These are phyloP conservation scores for Sphaerulina vaccinii DNA, from an alignment of 2,329 filamentous ascomycete genomes.

Conservation along the genomic window DNA sequence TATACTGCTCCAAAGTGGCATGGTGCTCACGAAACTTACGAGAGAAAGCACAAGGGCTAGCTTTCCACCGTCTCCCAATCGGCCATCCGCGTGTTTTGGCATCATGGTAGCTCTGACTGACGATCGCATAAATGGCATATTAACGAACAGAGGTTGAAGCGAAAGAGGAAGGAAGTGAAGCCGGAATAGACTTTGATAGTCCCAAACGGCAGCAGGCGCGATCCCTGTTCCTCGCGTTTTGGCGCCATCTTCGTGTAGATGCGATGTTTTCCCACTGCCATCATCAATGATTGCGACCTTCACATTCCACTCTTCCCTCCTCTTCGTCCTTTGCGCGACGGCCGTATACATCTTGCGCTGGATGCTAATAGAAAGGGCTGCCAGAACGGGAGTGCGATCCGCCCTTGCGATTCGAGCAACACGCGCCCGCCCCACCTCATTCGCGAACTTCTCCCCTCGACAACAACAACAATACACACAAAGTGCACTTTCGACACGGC, in stretches of 20 bases:
- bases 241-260: background rate
- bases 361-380: slow-evolving; percentile 32
- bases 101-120: no score
- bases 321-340: slow-evolving; percentile 14
- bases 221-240: background rate
- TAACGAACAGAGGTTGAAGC: background rate
- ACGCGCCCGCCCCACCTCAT: slow-evolving; percentile 8
- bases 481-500: slow-evolving; percentile 13
- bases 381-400: slow-evolving; percentile 29
- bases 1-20: no score
- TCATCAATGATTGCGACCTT: slow-evolving; percentile 11
- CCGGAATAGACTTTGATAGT: background rate
- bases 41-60: no score
- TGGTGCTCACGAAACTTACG: no score
- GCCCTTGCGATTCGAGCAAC: slow-evolving; percentile 16
- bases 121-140: no score
- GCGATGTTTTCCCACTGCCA: background rate
- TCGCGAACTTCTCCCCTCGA: slow-evolving; percentile 11
- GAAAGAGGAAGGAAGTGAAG: background rate
- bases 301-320: slow-evolving; percentile 7
- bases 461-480: slow-evolving; percentile 4
- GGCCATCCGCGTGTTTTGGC: no score
- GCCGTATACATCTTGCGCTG: slow-evolving; percentile 27
- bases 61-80: no score
- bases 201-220: background rate